phyloP scores from a whole-genome alignment of 2,329 filamentous ascomycete genomes.

The Fusarium sp. region DNA sequence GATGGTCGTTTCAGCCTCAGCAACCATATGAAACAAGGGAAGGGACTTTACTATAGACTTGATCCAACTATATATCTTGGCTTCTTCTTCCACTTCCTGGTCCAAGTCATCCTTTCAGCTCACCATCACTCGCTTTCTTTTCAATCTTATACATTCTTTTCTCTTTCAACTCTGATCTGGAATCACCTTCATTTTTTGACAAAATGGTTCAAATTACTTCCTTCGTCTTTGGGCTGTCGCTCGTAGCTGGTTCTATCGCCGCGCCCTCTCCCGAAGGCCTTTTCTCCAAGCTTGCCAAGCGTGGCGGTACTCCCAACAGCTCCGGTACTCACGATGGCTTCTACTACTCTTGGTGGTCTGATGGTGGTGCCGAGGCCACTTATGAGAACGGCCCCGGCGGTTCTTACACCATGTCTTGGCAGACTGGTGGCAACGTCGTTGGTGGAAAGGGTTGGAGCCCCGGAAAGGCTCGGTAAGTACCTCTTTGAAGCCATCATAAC shows the following conservation, averaged over 20 bases:
- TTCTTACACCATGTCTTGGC: conserved; percentile 59
- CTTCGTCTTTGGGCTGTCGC: conserved; percentile 42
- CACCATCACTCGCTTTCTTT: conserved; percentile 25
- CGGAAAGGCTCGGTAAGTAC: conserved; percentile 50
- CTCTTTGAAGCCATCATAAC: conserved; percentile 17
- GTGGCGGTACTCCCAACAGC: conserved; percentile 51
- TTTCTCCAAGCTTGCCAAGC: conserved; percentile 45
- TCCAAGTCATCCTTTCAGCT: conserved; percentile 1
- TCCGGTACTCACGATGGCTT: conserved; percentile 53
- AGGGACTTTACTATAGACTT: neutral
- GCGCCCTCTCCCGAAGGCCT: conserved; percentile 33
- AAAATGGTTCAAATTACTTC: conserved; percentile 43
- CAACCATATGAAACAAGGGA: conserved; percentile 24
- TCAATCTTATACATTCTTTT: conserved; percentile 27
- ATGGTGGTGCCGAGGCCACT: conserved; percentile 56
- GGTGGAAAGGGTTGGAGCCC: conserved; percentile 45
- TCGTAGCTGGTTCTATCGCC: conserved; percentile 37
- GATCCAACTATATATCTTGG: conserved; percentile 1
- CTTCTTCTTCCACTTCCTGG: neutral
- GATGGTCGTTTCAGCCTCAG: conserved; percentile 38
- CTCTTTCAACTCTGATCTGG: conserved; percentile 3
- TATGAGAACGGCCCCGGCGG: conserved; percentile 59
- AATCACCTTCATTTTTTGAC: conserved; percentile 21
- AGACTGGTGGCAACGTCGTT: conserved; percentile 45
- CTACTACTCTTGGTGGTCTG: conserved; percentile 63